Evolutionary conservation across 2,329 filamentous ascomycete species (phyloP).

Genomic region (Thyridium curvatum): DNA sequence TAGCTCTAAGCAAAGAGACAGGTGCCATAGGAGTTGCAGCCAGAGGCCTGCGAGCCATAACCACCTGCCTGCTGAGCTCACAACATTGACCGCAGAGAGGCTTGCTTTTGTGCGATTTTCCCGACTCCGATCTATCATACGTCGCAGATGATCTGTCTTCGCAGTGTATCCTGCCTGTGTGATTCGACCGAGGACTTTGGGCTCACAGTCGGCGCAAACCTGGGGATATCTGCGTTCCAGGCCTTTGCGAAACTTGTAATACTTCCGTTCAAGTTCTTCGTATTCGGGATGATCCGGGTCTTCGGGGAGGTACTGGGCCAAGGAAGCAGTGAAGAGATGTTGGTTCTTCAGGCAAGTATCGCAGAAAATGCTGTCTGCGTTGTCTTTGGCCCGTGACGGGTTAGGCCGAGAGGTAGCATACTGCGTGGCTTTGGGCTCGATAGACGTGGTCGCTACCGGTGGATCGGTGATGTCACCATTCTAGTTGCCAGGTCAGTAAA

Average conservation of each 20-base stretch:
- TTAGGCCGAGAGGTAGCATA: slow-evolving; percentile 34
- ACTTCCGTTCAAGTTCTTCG: slow-evolving; percentile 58
- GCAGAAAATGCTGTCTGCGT: slow-evolving; percentile 49
- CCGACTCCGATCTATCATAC: slow-evolving; percentile 63
- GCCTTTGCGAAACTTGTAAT: slow-evolving; percentile 62
- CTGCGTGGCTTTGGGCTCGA: slow-evolving; percentile 30
- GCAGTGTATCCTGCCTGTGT: slow-evolving; percentile 70
- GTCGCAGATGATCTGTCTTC: slow-evolving; percentile 71
- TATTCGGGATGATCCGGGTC: slow-evolving; percentile 63
- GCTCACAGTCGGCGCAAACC: slow-evolving; percentile 76
- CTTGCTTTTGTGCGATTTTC: slow-evolving; percentile 32
- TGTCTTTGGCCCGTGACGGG: slow-evolving; percentile 16
- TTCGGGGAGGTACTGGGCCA: slow-evolving; percentile 73
- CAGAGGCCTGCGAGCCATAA: slow-evolving; percentile 42
- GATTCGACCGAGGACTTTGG: slow-evolving; percentile 64
- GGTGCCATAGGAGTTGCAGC: slow-evolving; percentile 46
- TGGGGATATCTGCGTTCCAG: slow-evolving; percentile 84
- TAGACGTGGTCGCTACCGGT: slow-evolving; percentile 54
- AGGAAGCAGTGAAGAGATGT: slow-evolving; percentile 65
- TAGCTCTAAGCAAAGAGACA: too few relatives aligned
- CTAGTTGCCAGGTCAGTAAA: slow-evolving; percentile 40
- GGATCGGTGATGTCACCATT: slow-evolving; percentile 88
- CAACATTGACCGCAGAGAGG: slow-evolving; percentile 34
- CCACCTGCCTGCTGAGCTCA: slow-evolving; percentile 34
- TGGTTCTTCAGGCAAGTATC: slow-evolving; percentile 83